Conservation (phyloP, 1,284 basidiomycete species). For the Tilletia walkeri region DNA sequence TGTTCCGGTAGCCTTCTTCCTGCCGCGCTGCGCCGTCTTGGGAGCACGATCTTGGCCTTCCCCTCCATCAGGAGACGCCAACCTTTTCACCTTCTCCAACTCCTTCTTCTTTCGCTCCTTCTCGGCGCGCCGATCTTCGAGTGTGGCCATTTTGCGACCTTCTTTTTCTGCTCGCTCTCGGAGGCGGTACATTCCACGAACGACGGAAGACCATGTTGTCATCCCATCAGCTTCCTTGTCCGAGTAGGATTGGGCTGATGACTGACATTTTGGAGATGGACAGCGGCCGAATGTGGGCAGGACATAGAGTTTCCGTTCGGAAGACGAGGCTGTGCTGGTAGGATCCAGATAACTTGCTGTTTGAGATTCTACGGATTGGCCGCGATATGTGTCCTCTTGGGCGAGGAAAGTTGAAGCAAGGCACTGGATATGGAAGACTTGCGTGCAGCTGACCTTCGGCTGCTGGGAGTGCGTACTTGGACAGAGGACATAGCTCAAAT, state of each 20-base stretch:
- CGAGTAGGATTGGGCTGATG: not conserved
- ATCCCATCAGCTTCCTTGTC: not conserved
- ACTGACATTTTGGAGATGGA: not conserved
- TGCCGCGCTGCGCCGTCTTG: too few species aligned
- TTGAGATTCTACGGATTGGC: not conserved
- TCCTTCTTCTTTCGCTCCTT: not conserved
- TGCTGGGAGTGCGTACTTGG: not conserved
- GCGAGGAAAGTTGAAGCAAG: not conserved
- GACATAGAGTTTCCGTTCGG: not conserved
- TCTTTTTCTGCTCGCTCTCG: not conserved
- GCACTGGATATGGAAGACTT: not conserved
- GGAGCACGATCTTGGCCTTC: not conserved
- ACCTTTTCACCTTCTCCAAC: not conserved
- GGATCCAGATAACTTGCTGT: not conserved
- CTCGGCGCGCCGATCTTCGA: not conserved
- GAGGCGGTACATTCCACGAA: constrained; percentile 8
- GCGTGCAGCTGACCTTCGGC: not conserved
- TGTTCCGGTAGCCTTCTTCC: too few species aligned
- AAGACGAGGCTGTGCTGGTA: not conserved
- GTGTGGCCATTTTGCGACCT: not conserved
- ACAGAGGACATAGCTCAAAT: constrained; percentile 11
- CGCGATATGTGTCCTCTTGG: not conserved
- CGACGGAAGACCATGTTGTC: not conserved
- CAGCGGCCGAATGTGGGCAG: constrained; percentile 8
- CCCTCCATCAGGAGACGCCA: not conserved